These are phyloP conservation scores for Middelhovenomyces tepae DNA, from an alignment of 805 yeast genomes.

Conservation along the genomic window DNA sequence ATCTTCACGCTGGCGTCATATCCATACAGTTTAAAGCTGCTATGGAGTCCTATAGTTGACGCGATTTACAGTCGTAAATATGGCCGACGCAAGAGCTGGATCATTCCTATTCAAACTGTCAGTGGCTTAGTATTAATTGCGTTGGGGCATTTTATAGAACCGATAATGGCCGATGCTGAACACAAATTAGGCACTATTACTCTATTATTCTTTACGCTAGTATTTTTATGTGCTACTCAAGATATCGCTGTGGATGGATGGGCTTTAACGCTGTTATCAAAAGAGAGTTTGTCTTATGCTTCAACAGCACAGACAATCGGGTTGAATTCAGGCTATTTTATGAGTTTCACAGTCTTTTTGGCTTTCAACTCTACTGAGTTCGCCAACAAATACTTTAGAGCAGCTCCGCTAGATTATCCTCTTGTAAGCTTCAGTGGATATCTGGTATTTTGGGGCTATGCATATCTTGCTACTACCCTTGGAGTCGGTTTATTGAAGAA, in stretches of 20 bases:
- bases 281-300: slow-evolving; percentile 75
- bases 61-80: slow-evolving; percentile 57
- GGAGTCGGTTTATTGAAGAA: slow-evolving; percentile 49
- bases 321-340: slow-evolving; percentile 83
- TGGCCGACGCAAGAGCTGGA: slow-evolving; percentile 91
- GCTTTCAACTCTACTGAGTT: slow-evolving; percentile 89
- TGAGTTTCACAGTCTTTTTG: slow-evolving; percentile 82
- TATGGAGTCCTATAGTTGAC: slow-evolving; percentile 96
- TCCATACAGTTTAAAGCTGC: slow-evolving; percentile 83
- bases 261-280: slow-evolving; percentile 84
- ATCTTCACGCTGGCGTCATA: slow-evolving; percentile 85
- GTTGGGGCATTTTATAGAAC: slow-evolving; percentile 53
- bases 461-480: slow-evolving; percentile 59
- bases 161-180: slow-evolving; percentile 40
- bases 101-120: slow-evolving; percentile 81
- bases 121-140: slow-evolving; percentile 59
- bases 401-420: slow-evolving; percentile 52
- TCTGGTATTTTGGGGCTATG: slow-evolving; percentile 66
- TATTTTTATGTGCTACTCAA: slow-evolving; percentile 90
- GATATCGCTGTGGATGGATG: slow-evolving; percentile 99
- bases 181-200: slow-evolving; percentile 51
- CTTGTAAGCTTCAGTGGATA: slow-evolving; percentile 66
- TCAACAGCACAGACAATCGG: slow-evolving; percentile 98
- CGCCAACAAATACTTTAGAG: slow-evolving; percentile 74
- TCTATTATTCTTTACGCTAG: slow-evolving; percentile 60